These are phyloP conservation scores for Davidsoniella australis DNA, from an alignment of 2,329 filamentous ascomycete genomes.

Conservation along the genomic window DNA sequence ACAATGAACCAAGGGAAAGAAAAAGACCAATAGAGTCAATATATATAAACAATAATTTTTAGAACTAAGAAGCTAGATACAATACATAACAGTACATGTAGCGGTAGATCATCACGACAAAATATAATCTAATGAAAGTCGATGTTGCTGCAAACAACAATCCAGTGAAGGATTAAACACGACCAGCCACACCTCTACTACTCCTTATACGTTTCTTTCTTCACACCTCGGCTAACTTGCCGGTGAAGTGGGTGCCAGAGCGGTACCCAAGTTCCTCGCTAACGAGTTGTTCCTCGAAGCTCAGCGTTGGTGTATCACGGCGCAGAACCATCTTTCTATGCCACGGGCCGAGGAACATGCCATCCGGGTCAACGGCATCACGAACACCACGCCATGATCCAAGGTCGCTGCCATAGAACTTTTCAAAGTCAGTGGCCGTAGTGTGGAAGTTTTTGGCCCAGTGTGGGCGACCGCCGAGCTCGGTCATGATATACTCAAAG, in stretches of 20 bases:
- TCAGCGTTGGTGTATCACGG: slow-evolving; percentile 19
- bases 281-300: slow-evolving; percentile 16
- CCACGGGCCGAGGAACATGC: slow-evolving; percentile 85
- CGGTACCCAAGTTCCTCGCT: slow-evolving; percentile 4
- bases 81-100: not conserved
- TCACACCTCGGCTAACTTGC: slow-evolving; percentile 7
- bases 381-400: slow-evolving; percentile 50
- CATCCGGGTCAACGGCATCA: slow-evolving; percentile 56
- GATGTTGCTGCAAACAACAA: not conserved
- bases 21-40: not conserved
- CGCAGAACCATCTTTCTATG: slow-evolving; percentile 52
- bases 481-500: slow-evolving; percentile 81
- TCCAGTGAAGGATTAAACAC: not conserved
- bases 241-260: slow-evolving; percentile 4
- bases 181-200: not conserved
- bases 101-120: not conserved
- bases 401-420: slow-evolving; percentile 53
- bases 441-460: slow-evolving; percentile 84
- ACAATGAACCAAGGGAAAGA: not conserved
- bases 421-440: slow-evolving; percentile 41
- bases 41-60: not conserved
- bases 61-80: not conserved
- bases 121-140: not conserved
- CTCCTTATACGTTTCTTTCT: too few relatives aligned
- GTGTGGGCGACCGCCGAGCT: slow-evolving; percentile 66